Conservation (phyloP, 164 flowering plant species). For the Magnolia officinalis region DNA sequence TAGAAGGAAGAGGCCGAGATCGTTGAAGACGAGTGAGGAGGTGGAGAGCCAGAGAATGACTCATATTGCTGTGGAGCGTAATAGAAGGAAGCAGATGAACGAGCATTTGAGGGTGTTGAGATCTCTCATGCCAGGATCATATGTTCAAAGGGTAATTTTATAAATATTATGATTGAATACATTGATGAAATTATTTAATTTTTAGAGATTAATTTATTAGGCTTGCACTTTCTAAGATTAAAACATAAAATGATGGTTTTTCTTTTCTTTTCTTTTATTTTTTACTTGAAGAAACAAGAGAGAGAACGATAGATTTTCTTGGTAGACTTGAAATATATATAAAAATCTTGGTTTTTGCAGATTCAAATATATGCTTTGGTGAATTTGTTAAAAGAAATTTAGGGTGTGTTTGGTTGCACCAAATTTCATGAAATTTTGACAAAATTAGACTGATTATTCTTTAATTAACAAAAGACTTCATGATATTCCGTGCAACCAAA, state of each 20-base stretch:
- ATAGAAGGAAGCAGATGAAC: constrained; percentile 94
- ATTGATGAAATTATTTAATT: not conserved
- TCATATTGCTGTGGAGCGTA: constrained; percentile 94
- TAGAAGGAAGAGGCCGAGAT: constrained; percentile 73
- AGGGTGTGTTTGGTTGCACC: no score
- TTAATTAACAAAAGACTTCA: no score
- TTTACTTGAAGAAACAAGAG: no score
- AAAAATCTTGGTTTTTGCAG: not conserved
- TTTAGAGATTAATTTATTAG: no score
- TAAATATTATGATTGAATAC: no score
- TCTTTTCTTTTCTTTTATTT: no score
- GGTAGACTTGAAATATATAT: not conserved
- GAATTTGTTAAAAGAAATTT: no score
- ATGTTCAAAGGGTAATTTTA: constrained; percentile 81
- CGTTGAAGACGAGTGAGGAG: constrained; percentile 75
- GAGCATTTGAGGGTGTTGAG: constrained; percentile 86
- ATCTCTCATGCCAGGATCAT: constrained; percentile 92
- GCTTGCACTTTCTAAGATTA: no score
- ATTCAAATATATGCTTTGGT: not conserved
- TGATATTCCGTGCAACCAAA: no score
- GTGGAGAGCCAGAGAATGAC: constrained; percentile 99
- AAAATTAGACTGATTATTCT: no score
- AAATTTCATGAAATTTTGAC: no score
- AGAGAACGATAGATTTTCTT: not conserved
- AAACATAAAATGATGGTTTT: no score